These are phyloP conservation scores for Cenchrus fungigraminus DNA, from an alignment of 176 grass and related monocot genomes.

Conservation along the genomic window DNA sequence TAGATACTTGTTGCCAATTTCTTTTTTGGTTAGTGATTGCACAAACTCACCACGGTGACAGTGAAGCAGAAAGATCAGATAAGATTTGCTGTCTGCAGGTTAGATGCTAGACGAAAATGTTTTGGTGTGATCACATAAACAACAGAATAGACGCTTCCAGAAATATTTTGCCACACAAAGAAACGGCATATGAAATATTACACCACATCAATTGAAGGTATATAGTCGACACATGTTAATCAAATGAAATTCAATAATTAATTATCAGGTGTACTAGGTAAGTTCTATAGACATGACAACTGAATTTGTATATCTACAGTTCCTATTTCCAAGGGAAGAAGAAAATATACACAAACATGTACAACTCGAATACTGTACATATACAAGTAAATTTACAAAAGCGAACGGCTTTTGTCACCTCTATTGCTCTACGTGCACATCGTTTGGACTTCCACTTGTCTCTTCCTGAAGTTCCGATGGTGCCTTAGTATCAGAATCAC, in stretches of 20 bases:
- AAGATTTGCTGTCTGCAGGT: too few relatives aligned
- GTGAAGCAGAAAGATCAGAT: not conserved
- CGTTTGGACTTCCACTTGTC: conserved; percentile 17
- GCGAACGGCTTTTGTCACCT: not conserved
- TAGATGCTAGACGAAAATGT: not conserved
- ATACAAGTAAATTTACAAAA: conserved; percentile 49
- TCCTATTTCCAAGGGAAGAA: conserved; percentile 11
- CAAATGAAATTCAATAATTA: conserved; percentile 33
- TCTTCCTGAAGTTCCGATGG: conserved; percentile 48
- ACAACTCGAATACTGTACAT: conserved; percentile 23
- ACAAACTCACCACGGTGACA: not conserved
- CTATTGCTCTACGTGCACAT: conserved; percentile 37
- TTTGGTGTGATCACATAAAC: not conserved
- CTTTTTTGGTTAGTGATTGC: not conserved
- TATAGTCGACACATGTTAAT: not conserved
- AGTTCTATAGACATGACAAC: conserved; percentile 19
- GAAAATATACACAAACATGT: conserved; percentile 29
- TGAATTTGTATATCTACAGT: not conserved
- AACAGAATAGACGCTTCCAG: not conserved
- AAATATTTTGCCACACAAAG: not conserved
- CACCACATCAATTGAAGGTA: not conserved
- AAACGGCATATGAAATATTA: not conserved
- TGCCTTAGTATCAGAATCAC: conserved; percentile 41
- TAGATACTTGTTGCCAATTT: not conserved
- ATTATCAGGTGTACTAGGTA: not conserved